phyloP scores from a whole-genome alignment of 495 filamentous ascomycete species.

The Xylona heveae region DNA sequence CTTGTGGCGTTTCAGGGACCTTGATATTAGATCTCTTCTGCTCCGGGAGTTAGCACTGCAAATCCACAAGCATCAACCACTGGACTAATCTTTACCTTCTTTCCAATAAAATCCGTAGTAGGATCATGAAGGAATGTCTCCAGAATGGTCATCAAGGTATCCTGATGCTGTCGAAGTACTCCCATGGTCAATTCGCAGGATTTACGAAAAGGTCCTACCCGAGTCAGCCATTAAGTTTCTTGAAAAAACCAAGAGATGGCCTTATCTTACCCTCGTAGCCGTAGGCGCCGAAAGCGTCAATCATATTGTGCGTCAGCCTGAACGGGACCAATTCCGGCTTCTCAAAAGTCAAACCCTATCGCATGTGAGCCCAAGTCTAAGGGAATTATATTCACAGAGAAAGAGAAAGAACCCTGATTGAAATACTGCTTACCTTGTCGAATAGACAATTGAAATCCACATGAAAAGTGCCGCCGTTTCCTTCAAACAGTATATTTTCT shows the following conservation, averaged over 20 bases:
- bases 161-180: slow-evolving; percentile 75
- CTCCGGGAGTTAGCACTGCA: slow-evolving; percentile 7
- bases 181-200: slow-evolving; percentile 72
- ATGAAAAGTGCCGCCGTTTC: slow-evolving; percentile 83
- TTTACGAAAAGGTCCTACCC: slow-evolving; percentile 59
- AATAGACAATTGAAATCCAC: slow-evolving; percentile 99
- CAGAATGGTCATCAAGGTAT: slow-evolving; percentile 88
- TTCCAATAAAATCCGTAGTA: slow-evolving; percentile 74
- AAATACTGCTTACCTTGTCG: slow-evolving; percentile 42
- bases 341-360: slow-evolving; percentile 66
- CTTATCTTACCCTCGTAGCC: slow-evolving; percentile 53
- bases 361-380: not conserved
- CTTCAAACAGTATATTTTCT: slow-evolving; percentile 89
- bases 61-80: not conserved
- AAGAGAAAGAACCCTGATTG: not conserved
- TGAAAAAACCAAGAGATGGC: slow-evolving; percentile 7
- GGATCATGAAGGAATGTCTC: slow-evolving; percentile 96
- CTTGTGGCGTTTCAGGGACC: slow-evolving; percentile 70
- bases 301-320: slow-evolving; percentile 94
- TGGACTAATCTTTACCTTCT: slow-evolving; percentile 25
- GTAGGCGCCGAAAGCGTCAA: slow-evolving; percentile 85
- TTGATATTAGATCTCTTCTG: slow-evolving; percentile 34
- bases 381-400: slow-evolving; percentile 1
- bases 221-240: slow-evolving; percentile 4
- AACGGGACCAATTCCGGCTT: slow-evolving; percentile 95